Evolutionary conservation across 2,329 filamentous ascomycete species (phyloP), one percentile per base, ranked within the genome.

Genomic region (Alternaria postmessia): DNA sequence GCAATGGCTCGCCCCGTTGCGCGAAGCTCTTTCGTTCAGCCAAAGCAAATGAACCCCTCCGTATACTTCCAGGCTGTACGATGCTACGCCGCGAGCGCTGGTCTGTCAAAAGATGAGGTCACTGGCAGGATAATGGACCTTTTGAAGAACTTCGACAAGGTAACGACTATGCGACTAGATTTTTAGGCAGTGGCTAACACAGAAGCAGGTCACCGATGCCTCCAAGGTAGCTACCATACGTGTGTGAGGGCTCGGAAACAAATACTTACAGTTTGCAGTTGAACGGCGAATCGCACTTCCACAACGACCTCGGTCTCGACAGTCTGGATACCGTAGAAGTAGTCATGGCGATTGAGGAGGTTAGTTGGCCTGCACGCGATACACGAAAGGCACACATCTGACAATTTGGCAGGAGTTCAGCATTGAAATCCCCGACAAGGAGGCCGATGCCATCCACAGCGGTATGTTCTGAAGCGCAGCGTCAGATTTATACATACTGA

Each of bases 291-390:
- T 90, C 94, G 61, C 94, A 98, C 87, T 99, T 99, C 84, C 87
- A 93, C 79, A 98, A 97, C 81, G 94, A 99, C 83, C 91, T 99
- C 67, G 95, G 94, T 69, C 86, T 99, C 75, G 95, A 99, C 85
- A 96, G 91, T 83, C 88, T 99, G 81, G 95, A 99, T 81, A 97
- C 95, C 66, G 95, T 99, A 67, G 95, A 99, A 87, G 95, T 99
- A 70, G 95, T 99, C 75, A 99, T 99, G 95, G 95, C 95, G 70
- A 98, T 99, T 83, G 95, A 99, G 88, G 95, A 99, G 89, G 91
- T 93, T 82, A 67, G 81, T 72, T 56, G 66, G 59, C 26, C 38
- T 46, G 42, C n/a, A 54, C 20, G 28, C 44, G 24, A 47, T 22
- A 7, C 14, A 65, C 39, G 46, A 20, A 20, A 53, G 43, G 28